Conservation (phyloP, 108 stramenopile species). For the Schizochytrium sp. region DNA sequence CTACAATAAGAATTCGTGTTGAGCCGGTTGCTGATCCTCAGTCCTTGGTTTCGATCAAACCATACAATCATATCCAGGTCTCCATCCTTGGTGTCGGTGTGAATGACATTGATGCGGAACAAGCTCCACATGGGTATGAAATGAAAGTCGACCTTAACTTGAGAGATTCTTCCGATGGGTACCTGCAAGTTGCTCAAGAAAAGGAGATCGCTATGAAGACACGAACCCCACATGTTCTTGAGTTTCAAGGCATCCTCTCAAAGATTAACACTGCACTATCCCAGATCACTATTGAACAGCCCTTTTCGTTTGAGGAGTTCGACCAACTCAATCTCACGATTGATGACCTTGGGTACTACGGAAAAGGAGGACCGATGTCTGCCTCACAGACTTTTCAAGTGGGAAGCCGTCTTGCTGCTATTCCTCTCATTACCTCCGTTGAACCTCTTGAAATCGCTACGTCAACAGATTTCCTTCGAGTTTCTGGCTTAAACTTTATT, state of each 20-base stretch:
- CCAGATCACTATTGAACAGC: not conserved
- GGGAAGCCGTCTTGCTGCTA: slow-evolving; percentile 1
- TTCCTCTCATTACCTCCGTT: not conserved
- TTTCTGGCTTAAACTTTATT: slow-evolving; percentile 14
- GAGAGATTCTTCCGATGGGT: not conserved
- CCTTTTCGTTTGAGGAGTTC: not conserved
- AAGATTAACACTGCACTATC: not conserved
- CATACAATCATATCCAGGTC: not conserved
- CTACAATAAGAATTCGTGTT: not conserved
- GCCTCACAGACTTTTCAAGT: not conserved
- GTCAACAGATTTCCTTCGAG: not conserved
- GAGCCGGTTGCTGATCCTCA: not conserved
- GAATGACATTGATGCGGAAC: not conserved
- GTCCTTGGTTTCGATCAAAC: not conserved
- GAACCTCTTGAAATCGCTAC: not conserved
- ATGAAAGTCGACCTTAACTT: not conserved
- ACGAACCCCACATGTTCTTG: not conserved
- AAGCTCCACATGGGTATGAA: not conserved
- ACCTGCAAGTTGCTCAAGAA: not conserved
- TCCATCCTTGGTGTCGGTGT: not conserved
- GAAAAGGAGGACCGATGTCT: slow-evolving; percentile 23
- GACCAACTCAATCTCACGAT: not conserved
- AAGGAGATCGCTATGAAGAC: not conserved
- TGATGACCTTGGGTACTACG: slow-evolving; percentile 8
- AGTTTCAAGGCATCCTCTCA: not conserved